Evolutionary conservation across 768 basidiomycete genomes (phyloP), one percentile per base, ranked within the genome.

Genomic region (Jaapia argillacea): DNA sequence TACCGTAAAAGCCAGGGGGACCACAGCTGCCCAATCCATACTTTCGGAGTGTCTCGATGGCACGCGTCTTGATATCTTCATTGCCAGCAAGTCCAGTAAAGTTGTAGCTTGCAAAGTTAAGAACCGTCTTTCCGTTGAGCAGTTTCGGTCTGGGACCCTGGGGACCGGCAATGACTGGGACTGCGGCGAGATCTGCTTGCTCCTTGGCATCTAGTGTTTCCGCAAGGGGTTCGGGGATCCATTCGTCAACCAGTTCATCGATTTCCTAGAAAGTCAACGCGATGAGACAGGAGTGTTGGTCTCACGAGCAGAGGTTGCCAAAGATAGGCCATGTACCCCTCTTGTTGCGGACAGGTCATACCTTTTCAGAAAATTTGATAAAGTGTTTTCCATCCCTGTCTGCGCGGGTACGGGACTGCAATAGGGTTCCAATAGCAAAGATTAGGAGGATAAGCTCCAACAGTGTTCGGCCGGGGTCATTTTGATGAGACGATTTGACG

Each of bases 1-100:
- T 94, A 12, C 94, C 94, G 59, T 98, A 98, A 68, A 99, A 99
- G 7, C 92, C 91, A 23, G 92, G 83, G 28, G 96, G 96, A 2
- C 94, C 94, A 56, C 96, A 99, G 49, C 85, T 87, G 5, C 93
- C 94, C 2, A 97, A 72, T 21, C 94, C 96, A 51, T 96, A 97
- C 58, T 85, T 83, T 39, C 81, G 70, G 16, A 98, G 66, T 0
- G 82, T 87, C 41, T 88, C 86, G 3, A 94, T 71, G 3, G 92
- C 89, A 13, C 76, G 74, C 42, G 89, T 75, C 57, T 91, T 93
- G 62, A 98, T 80, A 39, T 72, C 66, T 50, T 96, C 91, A 51
- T 90, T 90, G 14, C 85, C 86, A 20, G 88, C 77, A 5, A 97
- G 74, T 23, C 92, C 92, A 5, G 85, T 75, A 59, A 96, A 98